Percentiles rank a stretch among this genome's conserved stretches.
phyloP scores from a whole-genome alignment of 768 basidiomycete genomes.

The Mycena rosella region DNA sequence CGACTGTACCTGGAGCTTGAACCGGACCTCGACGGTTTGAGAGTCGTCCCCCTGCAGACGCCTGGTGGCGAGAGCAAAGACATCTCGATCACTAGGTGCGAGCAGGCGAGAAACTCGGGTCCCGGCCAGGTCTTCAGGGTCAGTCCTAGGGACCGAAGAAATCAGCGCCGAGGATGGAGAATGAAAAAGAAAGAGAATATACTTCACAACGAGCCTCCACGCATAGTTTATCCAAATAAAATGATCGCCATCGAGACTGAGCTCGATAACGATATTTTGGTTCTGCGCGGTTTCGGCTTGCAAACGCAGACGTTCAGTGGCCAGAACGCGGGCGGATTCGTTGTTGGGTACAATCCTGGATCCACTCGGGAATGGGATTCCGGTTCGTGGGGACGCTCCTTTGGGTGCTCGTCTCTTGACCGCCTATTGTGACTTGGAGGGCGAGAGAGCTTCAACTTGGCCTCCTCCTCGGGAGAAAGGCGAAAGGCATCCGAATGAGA shows the following conservation, averaged over 20 bases:
- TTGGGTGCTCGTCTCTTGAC: conserved; percentile 70
- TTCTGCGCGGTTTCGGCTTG: conserved; percentile 96
- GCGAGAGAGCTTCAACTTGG: conserved; percentile 61
- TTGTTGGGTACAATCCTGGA: conserved; percentile 68
- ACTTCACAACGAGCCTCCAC: conserved; percentile 94
- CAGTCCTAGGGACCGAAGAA: conserved; percentile 65
- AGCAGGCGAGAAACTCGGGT: conserved; percentile 87
- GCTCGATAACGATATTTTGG: conserved; percentile 96
- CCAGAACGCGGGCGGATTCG: conserved; percentile 86
- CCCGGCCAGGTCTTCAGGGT: conserved; percentile 83
- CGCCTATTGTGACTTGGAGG: conserved; percentile 66
- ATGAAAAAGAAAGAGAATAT: conserved; percentile 48
- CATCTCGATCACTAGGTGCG: conserved; percentile 80
- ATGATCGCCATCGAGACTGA: conserved; percentile 93
- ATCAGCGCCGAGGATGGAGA: conserved; percentile 30
- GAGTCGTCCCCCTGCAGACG: conserved; percentile 92
- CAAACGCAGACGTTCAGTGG: conserved; percentile 87
- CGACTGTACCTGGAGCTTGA: conserved; percentile 85
- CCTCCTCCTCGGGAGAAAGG: conserved; percentile 67
- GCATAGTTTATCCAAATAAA: conserved; percentile 97
- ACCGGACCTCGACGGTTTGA: conserved; percentile 92
- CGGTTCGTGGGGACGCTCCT: conserved; percentile 53
- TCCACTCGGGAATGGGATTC: conserved; percentile 50
- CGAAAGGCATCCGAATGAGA: conserved; percentile 59
- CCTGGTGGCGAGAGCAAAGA: conserved; percentile 89